Conservation (phyloP, 2,329 filamentous ascomycete species). For the Hypomyces rosellus region DNA sequence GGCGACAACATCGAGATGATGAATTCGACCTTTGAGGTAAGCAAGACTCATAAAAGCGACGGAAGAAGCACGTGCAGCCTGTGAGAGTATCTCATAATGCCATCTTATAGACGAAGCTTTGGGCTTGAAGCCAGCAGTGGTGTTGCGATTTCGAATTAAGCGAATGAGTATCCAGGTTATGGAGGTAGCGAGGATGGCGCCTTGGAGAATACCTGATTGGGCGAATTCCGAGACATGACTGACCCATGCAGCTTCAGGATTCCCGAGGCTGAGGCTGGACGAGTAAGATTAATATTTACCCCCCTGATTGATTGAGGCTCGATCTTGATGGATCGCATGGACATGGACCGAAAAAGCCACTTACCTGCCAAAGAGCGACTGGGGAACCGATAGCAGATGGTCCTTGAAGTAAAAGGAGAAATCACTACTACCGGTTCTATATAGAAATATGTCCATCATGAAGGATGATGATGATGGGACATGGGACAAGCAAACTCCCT, state of each 20-base stretch:
- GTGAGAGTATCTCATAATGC: constrained; percentile 37
- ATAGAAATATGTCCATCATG: constrained; percentile 24
- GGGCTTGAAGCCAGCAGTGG: constrained; percentile 17
- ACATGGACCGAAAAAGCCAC: not conserved
- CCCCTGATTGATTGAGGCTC: not conserved
- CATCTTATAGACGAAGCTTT: constrained; percentile 35
- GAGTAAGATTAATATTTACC: constrained; percentile 1
- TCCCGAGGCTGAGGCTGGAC: constrained; percentile 11
- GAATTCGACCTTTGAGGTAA: constrained; percentile 26
- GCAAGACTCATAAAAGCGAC: constrained; percentile 34
- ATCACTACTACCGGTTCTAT: constrained; percentile 24
- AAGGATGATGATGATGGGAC: constrained; percentile 8
- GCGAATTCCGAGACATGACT: constrained; percentile 31
- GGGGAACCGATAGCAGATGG: constrained; percentile 13
- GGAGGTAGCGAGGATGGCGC: constrained; percentile 31
- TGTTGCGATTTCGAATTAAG: constrained; percentile 26
- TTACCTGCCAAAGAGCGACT: constrained; percentile 15
- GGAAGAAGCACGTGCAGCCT: constrained; percentile 33
- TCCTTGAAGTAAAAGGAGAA: constrained; percentile 23
- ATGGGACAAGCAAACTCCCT: not conserved
- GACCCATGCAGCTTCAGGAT: constrained; percentile 29
- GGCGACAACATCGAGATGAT: constrained; percentile 31
- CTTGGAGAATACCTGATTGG: constrained; percentile 35
- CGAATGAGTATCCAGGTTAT: constrained; percentile 28
- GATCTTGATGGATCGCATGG: not conserved